Evolutionary conservation across 768 basidiomycete genomes (phyloP), one percentile per base, ranked within the genome.

Genomic region (Mycena chlorophos): DNA sequence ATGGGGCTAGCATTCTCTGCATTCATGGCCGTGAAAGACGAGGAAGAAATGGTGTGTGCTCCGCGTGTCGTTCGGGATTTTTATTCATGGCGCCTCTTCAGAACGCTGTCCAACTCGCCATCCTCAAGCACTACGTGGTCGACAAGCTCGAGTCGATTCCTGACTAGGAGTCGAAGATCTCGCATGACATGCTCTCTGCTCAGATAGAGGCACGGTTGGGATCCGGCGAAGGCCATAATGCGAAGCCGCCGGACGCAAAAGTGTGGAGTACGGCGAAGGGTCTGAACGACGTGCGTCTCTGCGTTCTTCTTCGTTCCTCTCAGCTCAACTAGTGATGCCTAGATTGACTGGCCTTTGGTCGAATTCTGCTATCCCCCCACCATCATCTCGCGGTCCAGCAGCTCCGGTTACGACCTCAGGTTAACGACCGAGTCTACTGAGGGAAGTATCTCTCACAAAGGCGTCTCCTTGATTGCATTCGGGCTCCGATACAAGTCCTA

Each of bases 321-420:
- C 28, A 52, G 31, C 56, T 49, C 54, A 56, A 57, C 46, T 43
- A n/a, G 17, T 54, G 3, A 52, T 37, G 49, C 55, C 14, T 64
- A 97, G 91, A 80, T 94, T 53, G 94, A 99, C 67, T 96, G 91
- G 84, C 75, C 78, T n/a, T 81, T 86, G 2, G 88, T 89, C 5
- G 97, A 99, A 71, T 96, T 95, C 72, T 90, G 91, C 63, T 98
- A 96, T 71, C 84, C 91, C 2, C 94, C 96, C 2, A 95, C 98
- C 69, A 91, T 98, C 67, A 96, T 98, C 63, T 98, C 95, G 5
- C 88, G 88, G 38, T 89, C 91, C 6, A 88, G 88, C 30, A 82
- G 79, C 56, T 78, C 81, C 10, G 90, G 91, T 5, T 98, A 96
- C 69, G 96, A 98, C 69, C 76, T 98, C 46, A 85, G 87, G 55